A percentile compares a stretch with the other conserved stretches of the same genome.
Conservation (phyloP, 108 stramenopile species). For the Discostella pseudostelligera region DNA sequence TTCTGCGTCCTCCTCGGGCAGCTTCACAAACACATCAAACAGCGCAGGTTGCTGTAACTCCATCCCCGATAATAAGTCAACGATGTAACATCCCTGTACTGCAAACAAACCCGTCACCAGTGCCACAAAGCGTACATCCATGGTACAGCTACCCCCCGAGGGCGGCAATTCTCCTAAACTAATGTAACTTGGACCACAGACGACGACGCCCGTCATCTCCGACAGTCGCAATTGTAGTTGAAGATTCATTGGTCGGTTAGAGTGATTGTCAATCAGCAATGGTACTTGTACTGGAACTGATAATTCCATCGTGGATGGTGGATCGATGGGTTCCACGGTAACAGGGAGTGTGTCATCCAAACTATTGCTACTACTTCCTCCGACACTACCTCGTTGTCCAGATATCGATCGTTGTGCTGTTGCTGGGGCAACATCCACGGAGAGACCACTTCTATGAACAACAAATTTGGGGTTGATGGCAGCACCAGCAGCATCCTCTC, state of each 20-base stretch:
- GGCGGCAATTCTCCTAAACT: slow-evolving; percentile 61
- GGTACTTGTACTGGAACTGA: slow-evolving; percentile 50
- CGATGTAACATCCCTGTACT: slow-evolving; percentile 68
- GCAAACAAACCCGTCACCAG: slow-evolving; percentile 59
- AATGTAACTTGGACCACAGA: slow-evolving; percentile 69
- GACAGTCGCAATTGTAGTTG: slow-evolving; percentile 76
- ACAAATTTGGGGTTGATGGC: slow-evolving; percentile 52
- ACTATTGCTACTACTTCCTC: neutral
- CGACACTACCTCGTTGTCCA: slow-evolving; percentile 10
- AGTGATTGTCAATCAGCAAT: slow-evolving; percentile 80
- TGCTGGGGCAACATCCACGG: slow-evolving; percentile 76
- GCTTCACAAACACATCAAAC: slow-evolving; percentile 67
- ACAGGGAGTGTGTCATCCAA: slow-evolving; percentile 66
- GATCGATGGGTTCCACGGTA: slow-evolving; percentile 83
- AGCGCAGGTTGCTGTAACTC: slow-evolving; percentile 73
- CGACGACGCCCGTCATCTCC: slow-evolving; percentile 69
- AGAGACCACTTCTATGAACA: slow-evolving; percentile 68
- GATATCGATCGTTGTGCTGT: slow-evolving; percentile 50
- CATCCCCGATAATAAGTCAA: slow-evolving; percentile 65
- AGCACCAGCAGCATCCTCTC: neutral
- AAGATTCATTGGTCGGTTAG: slow-evolving; percentile 54
- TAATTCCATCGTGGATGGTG: slow-evolving; percentile 55
- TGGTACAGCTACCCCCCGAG: slow-evolving; percentile 62
- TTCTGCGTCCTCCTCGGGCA: slow-evolving; percentile 18
- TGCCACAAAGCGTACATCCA: slow-evolving; percentile 58